Percentiles rank a stretch among this genome's conserved stretches.
phyloP scores from a whole-genome alignment of 345 rosid species.

The Stellera chamaejasme region DNA sequence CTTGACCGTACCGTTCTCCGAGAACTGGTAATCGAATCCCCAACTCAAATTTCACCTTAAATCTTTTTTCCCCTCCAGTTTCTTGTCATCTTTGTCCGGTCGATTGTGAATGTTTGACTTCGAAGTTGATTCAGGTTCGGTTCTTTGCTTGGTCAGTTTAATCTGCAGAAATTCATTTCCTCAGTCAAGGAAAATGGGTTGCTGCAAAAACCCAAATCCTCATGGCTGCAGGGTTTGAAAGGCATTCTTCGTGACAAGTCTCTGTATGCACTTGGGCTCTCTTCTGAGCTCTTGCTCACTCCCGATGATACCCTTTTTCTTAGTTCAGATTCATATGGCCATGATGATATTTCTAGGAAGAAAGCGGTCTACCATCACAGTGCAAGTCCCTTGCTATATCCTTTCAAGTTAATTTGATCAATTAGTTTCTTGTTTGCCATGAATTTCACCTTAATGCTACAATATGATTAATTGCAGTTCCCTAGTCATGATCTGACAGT shows the following conservation, averaged over 20 bases:
- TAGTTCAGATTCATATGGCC: constrained; percentile 47
- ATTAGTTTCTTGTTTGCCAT: constrained; percentile 25
- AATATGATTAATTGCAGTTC: constrained; percentile 38
- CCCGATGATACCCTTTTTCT: constrained; percentile 59
- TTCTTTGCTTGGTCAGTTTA: constrained; percentile 70
- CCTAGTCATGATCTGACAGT: constrained; percentile 52
- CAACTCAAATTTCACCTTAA: background rate
- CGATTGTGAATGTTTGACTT: background rate
- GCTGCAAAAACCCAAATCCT: constrained; percentile 20
- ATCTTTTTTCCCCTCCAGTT: no score
- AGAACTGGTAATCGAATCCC: constrained; percentile 43
- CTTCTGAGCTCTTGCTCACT: constrained; percentile 60
- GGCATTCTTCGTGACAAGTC: constrained; percentile 50
- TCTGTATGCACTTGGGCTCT: constrained; percentile 63
- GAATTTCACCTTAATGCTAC: background rate
- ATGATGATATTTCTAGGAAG: constrained; percentile 36
- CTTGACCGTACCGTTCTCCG: constrained; percentile 47
- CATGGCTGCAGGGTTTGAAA: constrained; percentile 23
- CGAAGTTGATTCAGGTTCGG: constrained; percentile 40
- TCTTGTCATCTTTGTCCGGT: no score
- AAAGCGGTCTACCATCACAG: constrained; percentile 64
- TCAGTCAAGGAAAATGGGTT: constrained; percentile 25
- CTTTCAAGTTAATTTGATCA: background rate
- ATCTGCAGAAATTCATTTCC: constrained; percentile 56
- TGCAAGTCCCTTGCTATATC: constrained; percentile 25